Percentiles rank a stretch among this genome's conserved stretches.
These are phyloP conservation scores for Naganishia friedmannii DNA, from an alignment of 768 basidiomycete genomes.

Conservation along the genomic window DNA sequence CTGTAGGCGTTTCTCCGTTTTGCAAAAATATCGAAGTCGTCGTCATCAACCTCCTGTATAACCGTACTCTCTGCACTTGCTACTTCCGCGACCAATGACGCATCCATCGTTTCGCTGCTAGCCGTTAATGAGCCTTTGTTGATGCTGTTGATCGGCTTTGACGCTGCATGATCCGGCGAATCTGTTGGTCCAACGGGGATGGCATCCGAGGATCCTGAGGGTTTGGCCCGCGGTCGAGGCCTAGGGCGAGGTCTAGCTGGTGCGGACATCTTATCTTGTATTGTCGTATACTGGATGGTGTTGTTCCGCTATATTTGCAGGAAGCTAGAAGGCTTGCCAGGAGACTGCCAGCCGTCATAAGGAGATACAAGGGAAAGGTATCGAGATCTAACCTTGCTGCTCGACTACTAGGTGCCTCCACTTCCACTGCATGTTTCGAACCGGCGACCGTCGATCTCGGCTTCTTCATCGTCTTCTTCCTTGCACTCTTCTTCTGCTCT, in stretches of 20 bases:
- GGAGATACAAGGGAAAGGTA: too few relatives aligned
- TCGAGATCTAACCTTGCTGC: too few relatives aligned
- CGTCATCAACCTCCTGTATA: background rate
- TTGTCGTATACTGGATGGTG: too few relatives aligned
- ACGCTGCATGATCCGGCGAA: background rate
- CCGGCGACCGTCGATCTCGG: too few relatives aligned
- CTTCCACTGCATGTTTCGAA: too few relatives aligned
- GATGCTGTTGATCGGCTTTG: constrained; percentile 1
- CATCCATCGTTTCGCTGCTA: background rate
- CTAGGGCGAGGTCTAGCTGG: constrained; percentile 21
- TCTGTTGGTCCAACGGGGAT: background rate
- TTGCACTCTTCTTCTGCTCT: too few relatives aligned
- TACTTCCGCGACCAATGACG: background rate
- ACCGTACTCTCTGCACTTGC: background rate
- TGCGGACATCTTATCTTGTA: background rate
- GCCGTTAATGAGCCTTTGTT: constrained; percentile 5
- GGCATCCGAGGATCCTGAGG: constrained; percentile 3
- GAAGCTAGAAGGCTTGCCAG: too few relatives aligned
- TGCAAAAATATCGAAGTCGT: constrained; percentile 15
- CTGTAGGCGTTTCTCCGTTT: background rate
- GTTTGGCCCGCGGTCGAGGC: constrained; percentile 5
- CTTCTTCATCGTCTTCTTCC: too few relatives aligned
- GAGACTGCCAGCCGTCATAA: background rate
- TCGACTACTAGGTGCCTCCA: too few relatives aligned
- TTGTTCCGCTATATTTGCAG: too few relatives aligned